Base-by-base conservation (phyloP, 2,329 filamentous ascomycete species). In the Capronia epimyces region DNA sequence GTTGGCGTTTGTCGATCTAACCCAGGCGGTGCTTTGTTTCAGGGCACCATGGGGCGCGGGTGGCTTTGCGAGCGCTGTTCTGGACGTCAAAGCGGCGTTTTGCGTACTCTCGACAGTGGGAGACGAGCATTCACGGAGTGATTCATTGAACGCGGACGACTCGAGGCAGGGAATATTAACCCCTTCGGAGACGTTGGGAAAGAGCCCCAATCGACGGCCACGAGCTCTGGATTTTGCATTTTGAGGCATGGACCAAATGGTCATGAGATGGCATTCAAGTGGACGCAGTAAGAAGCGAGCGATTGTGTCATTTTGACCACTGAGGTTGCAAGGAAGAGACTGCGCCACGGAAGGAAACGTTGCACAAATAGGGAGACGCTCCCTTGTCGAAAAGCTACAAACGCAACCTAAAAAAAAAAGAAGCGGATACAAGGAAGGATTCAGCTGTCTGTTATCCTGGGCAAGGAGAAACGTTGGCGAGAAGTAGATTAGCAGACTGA, bases 1-100 rank as follows among this genome's bases (percentile, higher is more conserved):
- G 50, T 53, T 58, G 56, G 51, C 49, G 50, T 52, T 56, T 53
- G 55, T 55, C 49, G 21, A 50, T 54, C 43, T 52, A 52, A 29
- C 45, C 50, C 32, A 45, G 47, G 34, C 48, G 49, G 42, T 32
- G 43, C 31, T 16, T 46, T 42, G 16, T 18, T 39, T 21, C 27
- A 42, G 49, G 47, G 32, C 40, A 44, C 39, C 25, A 46, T 29
- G 37, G 48, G 49, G 31, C 21, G 43, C 41, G 18, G 41, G 46
- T 46, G 50, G 36, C 32, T n/a, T 36, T 46, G 46, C 24, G 34
- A 41, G 43, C 43, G 43, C 43, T 44, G 37, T 45, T 27, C 45
- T 44, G 43, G 43, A 34, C 39, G 13, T 13, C 16, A 16, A 29
- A 25, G 27, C 40, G 36, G 21, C 22, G 27, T 34, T 24, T 50